Evolutionary conservation across 495 filamentous ascomycete species (phyloP).

Genomic region (Talaromyces borbonicus): DNA sequence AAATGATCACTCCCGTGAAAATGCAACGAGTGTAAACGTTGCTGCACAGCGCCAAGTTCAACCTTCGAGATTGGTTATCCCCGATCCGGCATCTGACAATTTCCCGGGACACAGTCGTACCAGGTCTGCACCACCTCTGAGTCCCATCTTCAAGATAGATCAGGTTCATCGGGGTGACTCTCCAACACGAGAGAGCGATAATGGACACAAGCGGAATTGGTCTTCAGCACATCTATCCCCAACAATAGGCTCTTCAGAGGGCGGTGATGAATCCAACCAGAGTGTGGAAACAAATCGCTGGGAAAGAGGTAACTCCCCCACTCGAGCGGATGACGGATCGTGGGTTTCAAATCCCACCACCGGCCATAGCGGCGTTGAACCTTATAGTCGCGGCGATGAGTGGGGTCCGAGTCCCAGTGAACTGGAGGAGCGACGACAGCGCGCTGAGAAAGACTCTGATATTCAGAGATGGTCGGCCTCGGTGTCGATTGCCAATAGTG

Average conservation of each 20-base stretch:
- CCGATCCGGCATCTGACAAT: conserved; percentile 9
- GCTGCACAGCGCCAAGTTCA: conserved; percentile 7
- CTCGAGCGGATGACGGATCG: conserved; percentile 21
- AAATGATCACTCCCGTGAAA: conserved; percentile 1
- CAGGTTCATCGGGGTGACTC: conserved; percentile 41
- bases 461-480: conserved; percentile 35
- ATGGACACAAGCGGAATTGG: conserved; percentile 16
- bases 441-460: conserved; percentile 33
- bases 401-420: conserved; percentile 38
- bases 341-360: conserved; percentile 24
- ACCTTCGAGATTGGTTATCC: conserved; percentile 2
- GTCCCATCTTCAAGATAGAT: conserved; percentile 38
- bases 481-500: conserved; percentile 33
- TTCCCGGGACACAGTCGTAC: conserved; percentile 10
- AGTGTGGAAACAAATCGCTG: background rate
- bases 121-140: conserved; percentile 24
- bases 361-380: conserved; percentile 31
- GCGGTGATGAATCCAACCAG: conserved; percentile 10
- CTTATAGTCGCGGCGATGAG: conserved; percentile 25
- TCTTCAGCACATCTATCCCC: conserved; percentile 34
- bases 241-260: conserved; percentile 21
- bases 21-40: background rate
- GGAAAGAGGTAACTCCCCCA: background rate
- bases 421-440: conserved; percentile 27
- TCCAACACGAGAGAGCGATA: conserved; percentile 22